These are phyloP conservation scores for Dioszegia aurantiaca DNA, from an alignment of 768 basidiomycete genomes.

Conservation along the genomic window DNA sequence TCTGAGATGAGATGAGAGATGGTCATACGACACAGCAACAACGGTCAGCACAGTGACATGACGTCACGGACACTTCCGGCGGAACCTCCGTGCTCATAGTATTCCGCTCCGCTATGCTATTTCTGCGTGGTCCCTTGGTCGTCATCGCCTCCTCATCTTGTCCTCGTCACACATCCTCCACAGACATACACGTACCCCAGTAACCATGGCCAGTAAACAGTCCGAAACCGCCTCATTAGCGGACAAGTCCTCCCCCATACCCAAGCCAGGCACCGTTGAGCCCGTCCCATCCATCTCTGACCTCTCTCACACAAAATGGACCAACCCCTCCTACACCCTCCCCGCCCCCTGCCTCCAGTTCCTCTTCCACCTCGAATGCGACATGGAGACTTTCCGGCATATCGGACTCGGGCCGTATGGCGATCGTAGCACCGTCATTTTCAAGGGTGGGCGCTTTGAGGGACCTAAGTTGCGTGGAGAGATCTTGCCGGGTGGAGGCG, in stretches of 20 bases:
- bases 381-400: slow-evolving; percentile 30
- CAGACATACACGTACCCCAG: neutral
- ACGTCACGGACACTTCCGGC: no score
- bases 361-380: slow-evolving; percentile 43
- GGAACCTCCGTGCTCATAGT: no score
- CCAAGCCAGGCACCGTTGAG: slow-evolving; percentile 4
- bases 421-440: slow-evolving; percentile 33
- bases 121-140: no score
- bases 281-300: slow-evolving; percentile 6
- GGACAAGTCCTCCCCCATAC: slow-evolving; percentile 2
- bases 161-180: no score
- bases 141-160: no score
- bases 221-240: neutral
- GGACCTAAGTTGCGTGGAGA: slow-evolving; percentile 30
- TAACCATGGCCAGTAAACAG: no score
- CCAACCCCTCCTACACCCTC: slow-evolving; percentile 16
- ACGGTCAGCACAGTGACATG: no score
- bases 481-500: slow-evolving; percentile 36
- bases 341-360: slow-evolving; percentile 21
- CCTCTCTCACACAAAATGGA: slow-evolving; percentile 11
- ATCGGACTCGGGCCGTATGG: slow-evolving; percentile 37
- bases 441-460: slow-evolving; percentile 36
- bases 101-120: no score
- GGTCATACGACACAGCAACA: no score
- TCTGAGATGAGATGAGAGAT: no score